phyloP scores from a whole-genome alignment of 768 basidiomycete species.

The Suillus sp. region DNA sequence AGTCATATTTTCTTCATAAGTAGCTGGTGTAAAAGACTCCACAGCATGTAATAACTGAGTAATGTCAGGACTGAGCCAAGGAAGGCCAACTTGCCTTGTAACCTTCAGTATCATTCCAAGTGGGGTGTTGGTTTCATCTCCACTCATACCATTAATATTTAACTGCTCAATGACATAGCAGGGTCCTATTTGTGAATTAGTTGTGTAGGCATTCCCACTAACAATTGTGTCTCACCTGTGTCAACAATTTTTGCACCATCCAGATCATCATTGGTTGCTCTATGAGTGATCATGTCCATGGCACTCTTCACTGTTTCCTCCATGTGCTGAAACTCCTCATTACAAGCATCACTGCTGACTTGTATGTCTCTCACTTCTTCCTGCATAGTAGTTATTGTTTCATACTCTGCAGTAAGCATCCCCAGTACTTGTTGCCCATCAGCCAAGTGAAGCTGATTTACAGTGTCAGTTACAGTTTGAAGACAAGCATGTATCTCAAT shows the following conservation, averaged over 20 bases:
- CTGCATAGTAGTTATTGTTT: slow-evolving; percentile 1
- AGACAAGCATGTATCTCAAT: neutral
- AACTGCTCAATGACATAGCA: slow-evolving; percentile 4
- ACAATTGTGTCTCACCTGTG: slow-evolving; percentile 4
- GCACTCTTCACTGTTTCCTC: slow-evolving; percentile 2
- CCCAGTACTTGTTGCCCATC: neutral
- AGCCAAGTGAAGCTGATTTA: neutral
- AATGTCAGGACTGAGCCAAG: neutral
- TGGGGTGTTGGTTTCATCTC: slow-evolving; percentile 12
- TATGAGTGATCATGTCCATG: slow-evolving; percentile 3
- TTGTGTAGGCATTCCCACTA: neutral
- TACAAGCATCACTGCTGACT: neutral
- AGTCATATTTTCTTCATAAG: neutral
- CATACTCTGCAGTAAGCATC: neutral
- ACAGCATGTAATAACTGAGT: neutral
- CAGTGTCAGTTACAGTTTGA: neutral
- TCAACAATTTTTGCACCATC: slow-evolving; percentile 5
- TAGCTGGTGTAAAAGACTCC: neutral
- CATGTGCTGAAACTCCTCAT: neutral
- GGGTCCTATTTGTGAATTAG: slow-evolving; percentile 2
- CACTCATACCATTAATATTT: slow-evolving; percentile 14
- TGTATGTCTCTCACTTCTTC: neutral
- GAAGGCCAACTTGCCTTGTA: neutral
- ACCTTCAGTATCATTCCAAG: neutral
- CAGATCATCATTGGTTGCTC: slow-evolving; percentile 3